These are phyloP conservation scores for Ramularia endophylla DNA, from an alignment of 2,329 filamentous ascomycete genomes.

Conservation along the genomic window DNA sequence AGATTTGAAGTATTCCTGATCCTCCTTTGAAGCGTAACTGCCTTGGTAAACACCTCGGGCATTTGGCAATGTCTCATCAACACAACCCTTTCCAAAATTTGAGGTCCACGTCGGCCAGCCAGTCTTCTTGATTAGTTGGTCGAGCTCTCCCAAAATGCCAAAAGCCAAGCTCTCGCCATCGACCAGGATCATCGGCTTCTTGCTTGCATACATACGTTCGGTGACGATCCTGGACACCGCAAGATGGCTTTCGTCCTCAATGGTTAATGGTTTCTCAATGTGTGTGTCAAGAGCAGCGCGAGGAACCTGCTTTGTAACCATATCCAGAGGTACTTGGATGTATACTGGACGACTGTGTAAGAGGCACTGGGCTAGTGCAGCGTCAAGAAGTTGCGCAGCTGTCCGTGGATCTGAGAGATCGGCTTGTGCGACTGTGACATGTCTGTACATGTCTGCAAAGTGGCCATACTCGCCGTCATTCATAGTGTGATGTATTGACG, in stretches of 20 bases:
- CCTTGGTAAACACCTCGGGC: conserved; percentile 47
- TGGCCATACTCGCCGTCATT: conserved; percentile 1
- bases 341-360: conserved; percentile 39
- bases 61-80: conserved; percentile 45
- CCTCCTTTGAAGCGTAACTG: conserved; percentile 16
- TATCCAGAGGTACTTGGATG: conserved; percentile 40
- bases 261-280: conserved; percentile 30
- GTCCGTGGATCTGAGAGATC: conserved; percentile 11
- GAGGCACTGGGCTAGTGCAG: conserved; percentile 31
- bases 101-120: conserved; percentile 46
- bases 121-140: conserved; percentile 42
- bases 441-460: conserved; percentile 14
- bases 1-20: conserved; percentile 8
- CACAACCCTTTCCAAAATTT: conserved; percentile 46
- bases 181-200: conserved; percentile 46
- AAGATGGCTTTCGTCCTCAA: conserved; percentile 30
- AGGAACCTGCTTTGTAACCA: conserved; percentile 29
- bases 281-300: conserved; percentile 24
- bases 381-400: too few species aligned
- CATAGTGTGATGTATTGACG: conserved; percentile 8
- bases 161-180: conserved; percentile 45
- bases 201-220: conserved; percentile 38
- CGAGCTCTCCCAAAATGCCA: conserved; percentile 38
- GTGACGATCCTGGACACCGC: conserved; percentile 29
- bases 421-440: conserved; percentile 15